Base-by-base conservation (phyloP, 148 eudicot species). In the Chenopodium formosanum region DNA sequence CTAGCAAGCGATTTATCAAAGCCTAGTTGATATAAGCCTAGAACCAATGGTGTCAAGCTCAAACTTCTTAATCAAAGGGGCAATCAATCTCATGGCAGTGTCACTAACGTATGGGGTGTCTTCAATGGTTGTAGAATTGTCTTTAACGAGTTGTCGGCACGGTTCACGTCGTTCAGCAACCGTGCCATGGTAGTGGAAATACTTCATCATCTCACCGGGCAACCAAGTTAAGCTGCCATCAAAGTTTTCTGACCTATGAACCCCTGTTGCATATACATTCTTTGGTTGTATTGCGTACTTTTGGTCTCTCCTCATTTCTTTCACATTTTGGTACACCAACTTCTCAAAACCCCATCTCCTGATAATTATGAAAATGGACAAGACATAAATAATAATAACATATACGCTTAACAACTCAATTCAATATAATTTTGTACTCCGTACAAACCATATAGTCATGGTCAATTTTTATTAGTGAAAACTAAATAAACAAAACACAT, bases 331-430 rank as follows among this genome's bases (percentile, higher is more conserved):
- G 87, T 89, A 94, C 46, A 92, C 95, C 40, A 94, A 89, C 88
- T 94, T 94, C 87, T 94, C 98, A 20, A 94, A 87, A 65, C 92
- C 98, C 98, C 98, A 94, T 82, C 89, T 89, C 85, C 98, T 85
- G 44, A 37, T 37, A 37, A 37, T 37, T 37, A 37, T 37, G 44
- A 37, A 37, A 37, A 37, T 37, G 7, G 44, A 37, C 44, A 37
- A 37, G 0, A 5, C 44, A 37, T 37, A 37, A 37, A 37, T 37
- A 0, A 37, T 34, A 37, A 37, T 37, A 0, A 37, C 44, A 6
- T 37, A 37, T 37, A 37, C 7, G 0, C 7, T 37, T 5, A 37
- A 37, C 44, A 37, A 37, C 44, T 37, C 44, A 37, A 5, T 37
- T 37, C 44, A 37, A 37, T 37, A 37, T 37, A 37, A 6, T 37